Evolutionary conservation across 192 early-diverging fungal genomes (phyloP).

Genomic region (Coemansia sp.): DNA sequence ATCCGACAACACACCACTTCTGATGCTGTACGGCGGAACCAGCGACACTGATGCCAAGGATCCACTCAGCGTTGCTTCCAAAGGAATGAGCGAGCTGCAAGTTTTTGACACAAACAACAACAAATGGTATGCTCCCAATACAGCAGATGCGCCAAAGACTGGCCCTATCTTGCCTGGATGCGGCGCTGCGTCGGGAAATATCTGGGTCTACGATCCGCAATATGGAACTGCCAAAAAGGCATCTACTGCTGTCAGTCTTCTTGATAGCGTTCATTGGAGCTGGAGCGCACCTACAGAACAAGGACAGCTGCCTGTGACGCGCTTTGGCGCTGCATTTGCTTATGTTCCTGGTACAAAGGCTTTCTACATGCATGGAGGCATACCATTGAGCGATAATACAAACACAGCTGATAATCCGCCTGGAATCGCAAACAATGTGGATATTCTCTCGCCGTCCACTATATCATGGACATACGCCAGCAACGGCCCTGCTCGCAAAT

Average conservation of each 20-base stretch:
- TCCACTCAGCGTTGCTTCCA: constrained; percentile 28
- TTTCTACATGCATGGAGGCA: constrained; percentile 56
- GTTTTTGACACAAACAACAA: constrained; percentile 47
- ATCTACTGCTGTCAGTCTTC: constrained; percentile 32
- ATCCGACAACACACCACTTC: constrained; percentile 31
- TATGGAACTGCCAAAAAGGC: constrained; percentile 19
- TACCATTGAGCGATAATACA: constrained; percentile 26
- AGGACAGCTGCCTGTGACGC: constrained; percentile 40
- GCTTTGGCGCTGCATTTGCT: constrained; percentile 45
- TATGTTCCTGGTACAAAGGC: constrained; percentile 23
- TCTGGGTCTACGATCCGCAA: constrained; percentile 46
- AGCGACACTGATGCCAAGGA: constrained; percentile 21
- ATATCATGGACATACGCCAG: constrained; percentile 62
- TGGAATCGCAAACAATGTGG: constrained; percentile 48
- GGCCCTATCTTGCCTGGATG: constrained; percentile 50
- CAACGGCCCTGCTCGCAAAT: constrained; percentile 59
- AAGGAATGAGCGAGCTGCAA: constrained; percentile 27
- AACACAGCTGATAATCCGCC: constrained; percentile 32
- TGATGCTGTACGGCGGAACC: constrained; percentile 55
- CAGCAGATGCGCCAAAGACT: constrained; percentile 35
- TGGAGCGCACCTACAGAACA: constrained; percentile 50
- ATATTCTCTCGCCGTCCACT: constrained; percentile 52
- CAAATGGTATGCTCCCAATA: constrained; percentile 49
- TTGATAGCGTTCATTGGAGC: constrained; percentile 55
- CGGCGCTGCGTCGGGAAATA: constrained; percentile 30